Evolutionary conservation across 1,139 yeast genomes (phyloP).

Genomic region (Geotrichum australiense): DNA sequence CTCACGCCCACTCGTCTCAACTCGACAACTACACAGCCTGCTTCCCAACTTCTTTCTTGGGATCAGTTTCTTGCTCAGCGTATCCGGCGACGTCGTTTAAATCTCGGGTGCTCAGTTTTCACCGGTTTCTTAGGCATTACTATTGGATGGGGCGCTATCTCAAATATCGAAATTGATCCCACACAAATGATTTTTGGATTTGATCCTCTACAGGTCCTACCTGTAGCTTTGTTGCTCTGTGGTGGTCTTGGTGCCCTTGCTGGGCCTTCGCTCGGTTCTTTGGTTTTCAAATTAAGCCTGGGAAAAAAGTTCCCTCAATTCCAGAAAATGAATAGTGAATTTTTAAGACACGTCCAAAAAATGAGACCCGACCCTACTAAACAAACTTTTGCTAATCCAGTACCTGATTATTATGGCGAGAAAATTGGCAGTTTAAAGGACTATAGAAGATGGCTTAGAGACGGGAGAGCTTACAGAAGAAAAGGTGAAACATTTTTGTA

Average conservation of each 20-base stretch:
- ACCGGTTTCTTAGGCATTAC: constrained; percentile 65
- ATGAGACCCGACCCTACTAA: constrained; percentile 93
- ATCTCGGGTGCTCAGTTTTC: constrained; percentile 56
- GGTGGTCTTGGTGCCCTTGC: constrained; percentile 73
- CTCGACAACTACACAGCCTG: constrained; percentile 4
- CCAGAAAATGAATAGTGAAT: constrained; percentile 55
- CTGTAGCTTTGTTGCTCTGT: constrained; percentile 51
- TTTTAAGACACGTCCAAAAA: constrained; percentile 61
- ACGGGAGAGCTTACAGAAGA: constrained; percentile 83
- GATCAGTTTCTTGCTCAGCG: constrained; percentile 68
- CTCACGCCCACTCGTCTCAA: constrained; percentile 5
- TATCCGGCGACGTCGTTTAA: constrained; percentile 65
- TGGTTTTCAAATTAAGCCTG: constrained; percentile 50
- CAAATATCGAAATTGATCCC: constrained; percentile 76
- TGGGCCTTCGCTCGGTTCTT: constrained; percentile 78
- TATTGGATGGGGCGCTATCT: constrained; percentile 68
- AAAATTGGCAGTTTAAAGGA: constrained; percentile 79
- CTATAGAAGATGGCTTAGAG: constrained; percentile 93
- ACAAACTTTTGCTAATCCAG: constrained; percentile 88
- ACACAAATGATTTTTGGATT: constrained; percentile 78
- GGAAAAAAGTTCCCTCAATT: constrained; percentile 40
- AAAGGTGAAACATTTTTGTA: constrained; percentile 74
- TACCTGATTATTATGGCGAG: constrained; percentile 97
- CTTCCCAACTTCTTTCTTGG: constrained; percentile 49
- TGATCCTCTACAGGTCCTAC: constrained; percentile 69